Conservation (phyloP, 192 early-diverging fungal species). For the Coemansia sp. region DNA sequence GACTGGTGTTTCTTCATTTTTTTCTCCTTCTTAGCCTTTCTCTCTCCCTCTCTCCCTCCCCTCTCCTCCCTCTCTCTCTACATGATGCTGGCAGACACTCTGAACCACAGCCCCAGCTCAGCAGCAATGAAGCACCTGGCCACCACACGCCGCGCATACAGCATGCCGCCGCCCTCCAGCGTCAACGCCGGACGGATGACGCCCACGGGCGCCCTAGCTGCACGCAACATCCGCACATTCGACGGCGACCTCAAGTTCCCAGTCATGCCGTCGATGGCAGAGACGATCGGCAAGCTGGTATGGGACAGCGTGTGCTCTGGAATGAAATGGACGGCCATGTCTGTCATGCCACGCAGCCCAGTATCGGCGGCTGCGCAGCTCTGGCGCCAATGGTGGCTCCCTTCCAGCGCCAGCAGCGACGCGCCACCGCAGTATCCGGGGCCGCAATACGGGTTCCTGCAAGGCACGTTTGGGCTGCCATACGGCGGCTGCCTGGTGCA, state of each 20-base stretch:
- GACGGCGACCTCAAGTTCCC: not conserved
- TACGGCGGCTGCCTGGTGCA: constrained; percentile 34
- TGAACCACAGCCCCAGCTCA: not conserved
- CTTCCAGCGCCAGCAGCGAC: not conserved
- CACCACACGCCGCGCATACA: not conserved
- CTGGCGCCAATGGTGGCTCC: not conserved
- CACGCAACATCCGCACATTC: not conserved
- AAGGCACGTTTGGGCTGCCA: constrained; percentile 29
- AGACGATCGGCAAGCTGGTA: not conserved
- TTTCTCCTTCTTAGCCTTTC: not conserved
- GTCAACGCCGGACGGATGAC: not conserved
- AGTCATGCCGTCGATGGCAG: not conserved
- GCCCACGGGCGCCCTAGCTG: not conserved
- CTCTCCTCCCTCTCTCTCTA: not conserved
- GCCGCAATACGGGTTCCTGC: constrained; percentile 39
- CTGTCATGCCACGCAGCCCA: not conserved
- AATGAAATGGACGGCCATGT: constrained; percentile 21
- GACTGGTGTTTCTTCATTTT: too few relatives aligned
- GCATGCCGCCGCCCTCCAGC: not conserved
- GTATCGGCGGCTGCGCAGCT: not conserved
- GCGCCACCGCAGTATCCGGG: constrained; percentile 32
- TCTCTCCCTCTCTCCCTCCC: not conserved
- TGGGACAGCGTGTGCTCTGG: constrained; percentile 24
- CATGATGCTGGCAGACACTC: not conserved
- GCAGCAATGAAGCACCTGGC: not conserved